Conservation (phyloP, 805 yeast genomes). For the Candida tibetensis region DNA sequence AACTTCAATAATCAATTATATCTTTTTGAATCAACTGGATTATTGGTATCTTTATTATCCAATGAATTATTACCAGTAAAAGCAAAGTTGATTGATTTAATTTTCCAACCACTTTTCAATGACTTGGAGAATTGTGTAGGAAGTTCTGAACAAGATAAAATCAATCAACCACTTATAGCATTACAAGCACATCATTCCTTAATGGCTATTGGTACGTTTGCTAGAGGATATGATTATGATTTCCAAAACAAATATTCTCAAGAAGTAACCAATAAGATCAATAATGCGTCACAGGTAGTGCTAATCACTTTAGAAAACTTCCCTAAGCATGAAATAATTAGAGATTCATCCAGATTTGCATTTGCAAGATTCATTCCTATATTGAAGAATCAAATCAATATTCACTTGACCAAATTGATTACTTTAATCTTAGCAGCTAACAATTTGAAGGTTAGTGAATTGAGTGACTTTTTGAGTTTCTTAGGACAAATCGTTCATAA, state of each 20-base stretch:
- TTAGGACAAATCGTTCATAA: conserved; percentile 84
- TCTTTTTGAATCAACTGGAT: conserved; percentile 82
- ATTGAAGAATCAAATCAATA: conserved; percentile 46
- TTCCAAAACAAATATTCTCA: conserved; percentile 32
- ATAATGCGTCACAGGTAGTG: conserved; percentile 76
- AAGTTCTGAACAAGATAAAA: conserved; percentile 26
- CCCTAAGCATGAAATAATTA: conserved; percentile 59
- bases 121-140: conserved; percentile 64
- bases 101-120: conserved; percentile 72
- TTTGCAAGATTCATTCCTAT: conserved; percentile 84
- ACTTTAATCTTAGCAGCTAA: conserved; percentile 54
- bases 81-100: conserved; percentile 53
- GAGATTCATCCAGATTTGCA: conserved; percentile 85
- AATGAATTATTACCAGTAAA: conserved; percentile 24
- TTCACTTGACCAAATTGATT: conserved; percentile 65
- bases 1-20: conserved; percentile 76
- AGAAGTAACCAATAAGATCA: conserved; percentile 44
- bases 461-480: conserved; percentile 79
- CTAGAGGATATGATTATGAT: conserved; percentile 74
- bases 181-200: conserved; percentile 83
- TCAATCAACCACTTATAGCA: conserved; percentile 42
- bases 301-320: conserved; percentile 79
- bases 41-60: conserved; percentile 53
- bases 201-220: conserved; percentile 86
- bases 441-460: conserved; percentile 59